phyloP scores from a whole-genome alignment of 2,329 filamentous ascomycete species.

The Geosmithia morbida region DNA sequence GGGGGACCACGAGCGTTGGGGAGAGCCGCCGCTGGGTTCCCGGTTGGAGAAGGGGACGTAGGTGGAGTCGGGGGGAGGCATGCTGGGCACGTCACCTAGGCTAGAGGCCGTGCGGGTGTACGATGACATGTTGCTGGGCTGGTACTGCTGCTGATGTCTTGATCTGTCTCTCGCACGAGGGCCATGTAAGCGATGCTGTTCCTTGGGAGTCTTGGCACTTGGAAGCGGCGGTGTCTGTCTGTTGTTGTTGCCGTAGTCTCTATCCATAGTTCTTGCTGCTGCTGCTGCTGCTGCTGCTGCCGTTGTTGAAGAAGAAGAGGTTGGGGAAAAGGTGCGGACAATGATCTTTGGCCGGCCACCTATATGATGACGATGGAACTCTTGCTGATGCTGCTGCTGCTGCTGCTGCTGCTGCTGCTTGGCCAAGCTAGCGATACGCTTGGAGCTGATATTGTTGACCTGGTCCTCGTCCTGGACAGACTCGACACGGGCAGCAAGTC shows the following conservation, averaged over 20 bases:
- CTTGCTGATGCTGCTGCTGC: neutral
- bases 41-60: conserved; percentile 42
- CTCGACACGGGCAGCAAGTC: conserved; percentile 9
- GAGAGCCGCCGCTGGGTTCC: conserved; percentile 22
- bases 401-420: neutral
- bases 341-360: neutral
- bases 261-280: neutral
- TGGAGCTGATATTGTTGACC: neutral
- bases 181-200: conserved; percentile 2
- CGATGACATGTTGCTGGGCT: conserved; percentile 34
- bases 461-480: neutral
- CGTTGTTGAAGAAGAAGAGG: neutral
- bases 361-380: neutral
- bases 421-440: too few relatives aligned
- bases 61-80: conserved; percentile 48
- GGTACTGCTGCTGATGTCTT: conserved; percentile 22
- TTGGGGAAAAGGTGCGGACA: neutral
- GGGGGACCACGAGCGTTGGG: conserved; percentile 45
- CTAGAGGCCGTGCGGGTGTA: conserved; percentile 32
- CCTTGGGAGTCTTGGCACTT: neutral
- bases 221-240: conserved; percentile 6
- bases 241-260: neutral
- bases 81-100: conserved; percentile 39
- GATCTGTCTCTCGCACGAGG: conserved; percentile 7
- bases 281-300: neutral